phyloP scores from a whole-genome alignment of 495 filamentous ascomycete species.

The Aspergillus olivimuriae region DNA sequence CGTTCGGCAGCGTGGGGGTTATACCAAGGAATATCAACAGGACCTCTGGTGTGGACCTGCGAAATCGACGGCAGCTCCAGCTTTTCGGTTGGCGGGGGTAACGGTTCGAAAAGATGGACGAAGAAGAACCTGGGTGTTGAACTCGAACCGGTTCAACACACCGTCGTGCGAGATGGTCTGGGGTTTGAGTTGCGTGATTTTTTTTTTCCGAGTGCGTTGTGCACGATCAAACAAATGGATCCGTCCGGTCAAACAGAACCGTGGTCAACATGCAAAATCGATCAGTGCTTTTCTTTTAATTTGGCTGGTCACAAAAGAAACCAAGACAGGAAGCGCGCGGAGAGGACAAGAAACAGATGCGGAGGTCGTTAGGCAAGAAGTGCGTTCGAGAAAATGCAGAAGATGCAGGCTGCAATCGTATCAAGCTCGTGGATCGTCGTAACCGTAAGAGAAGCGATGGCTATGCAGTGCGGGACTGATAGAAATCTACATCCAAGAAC shows the following conservation, averaged over 20 bases:
- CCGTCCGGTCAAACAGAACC: no score
- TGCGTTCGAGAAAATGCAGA: constrained; percentile 14
- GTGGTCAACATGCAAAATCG: constrained; percentile 6
- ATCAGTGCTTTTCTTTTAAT: background rate
- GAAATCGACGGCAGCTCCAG: constrained; percentile 96
- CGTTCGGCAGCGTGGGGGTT: constrained; percentile 65
- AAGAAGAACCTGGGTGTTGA: constrained; percentile 13
- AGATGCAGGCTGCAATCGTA: constrained; percentile 33
- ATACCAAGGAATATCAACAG: constrained; percentile 71
- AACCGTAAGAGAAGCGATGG: constrained; percentile 24
- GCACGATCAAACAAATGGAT: background rate
- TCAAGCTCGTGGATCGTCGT: constrained; percentile 31
- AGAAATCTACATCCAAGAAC: constrained; percentile 17
- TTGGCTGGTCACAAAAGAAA: background rate
- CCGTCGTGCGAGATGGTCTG: constrained; percentile 11
- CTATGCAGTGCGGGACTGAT: constrained; percentile 12
- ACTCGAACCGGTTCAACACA: constrained; percentile 25
- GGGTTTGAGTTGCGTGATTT: no score
- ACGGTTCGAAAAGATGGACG: constrained; percentile 29
- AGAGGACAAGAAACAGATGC: constrained; percentile 2
- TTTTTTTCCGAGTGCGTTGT: no score
- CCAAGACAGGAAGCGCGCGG: no score
- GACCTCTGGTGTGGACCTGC: constrained; percentile 84
- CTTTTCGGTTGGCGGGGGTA: constrained; percentile 71
- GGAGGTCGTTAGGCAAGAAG: background rate